phyloP scores from a whole-genome alignment of 2,329 filamentous ascomycete genomes.

The Colletotrichum sp. region DNA sequence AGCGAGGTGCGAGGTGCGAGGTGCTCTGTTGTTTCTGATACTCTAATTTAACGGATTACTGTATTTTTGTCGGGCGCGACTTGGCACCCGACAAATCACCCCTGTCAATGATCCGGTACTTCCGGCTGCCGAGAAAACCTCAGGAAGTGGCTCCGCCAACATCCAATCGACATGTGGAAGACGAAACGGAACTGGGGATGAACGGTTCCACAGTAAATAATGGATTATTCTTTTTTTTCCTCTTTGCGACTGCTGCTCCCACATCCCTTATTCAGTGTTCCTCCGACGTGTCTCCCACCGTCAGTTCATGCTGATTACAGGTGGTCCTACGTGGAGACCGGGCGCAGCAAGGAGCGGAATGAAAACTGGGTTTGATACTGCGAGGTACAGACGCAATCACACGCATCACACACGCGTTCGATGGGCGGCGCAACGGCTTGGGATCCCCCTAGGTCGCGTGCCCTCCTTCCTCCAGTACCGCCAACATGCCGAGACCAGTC shows the following conservation, averaged over 20 bases:
- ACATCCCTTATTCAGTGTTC: background rate
- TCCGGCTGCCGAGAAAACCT: conserved; percentile 16
- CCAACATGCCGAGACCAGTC: background rate
- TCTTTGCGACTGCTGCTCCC: background rate
- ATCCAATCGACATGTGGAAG: background rate
- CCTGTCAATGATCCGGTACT: conserved; percentile 2
- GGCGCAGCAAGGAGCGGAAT: background rate
- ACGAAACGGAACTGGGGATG: background rate
- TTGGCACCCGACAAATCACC: background rate
- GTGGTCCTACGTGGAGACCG: background rate
- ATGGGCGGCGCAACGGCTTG: background rate
- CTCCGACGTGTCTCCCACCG: background rate
- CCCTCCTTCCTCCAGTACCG: background rate
- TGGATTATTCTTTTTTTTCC: background rate
- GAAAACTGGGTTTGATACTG: background rate
- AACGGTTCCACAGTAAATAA: background rate
- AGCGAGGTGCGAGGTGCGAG: background rate
- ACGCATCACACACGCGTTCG: background rate
- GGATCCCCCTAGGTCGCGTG: background rate
- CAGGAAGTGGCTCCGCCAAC: background rate
- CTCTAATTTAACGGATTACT: background rate
- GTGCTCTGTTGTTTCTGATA: background rate
- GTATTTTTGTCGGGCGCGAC: background rate
- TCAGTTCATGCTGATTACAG: background rate
- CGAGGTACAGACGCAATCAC: background rate